phyloP scores from a whole-genome alignment of 768 basidiomycete genomes.

The Mycena vitilis region DNA sequence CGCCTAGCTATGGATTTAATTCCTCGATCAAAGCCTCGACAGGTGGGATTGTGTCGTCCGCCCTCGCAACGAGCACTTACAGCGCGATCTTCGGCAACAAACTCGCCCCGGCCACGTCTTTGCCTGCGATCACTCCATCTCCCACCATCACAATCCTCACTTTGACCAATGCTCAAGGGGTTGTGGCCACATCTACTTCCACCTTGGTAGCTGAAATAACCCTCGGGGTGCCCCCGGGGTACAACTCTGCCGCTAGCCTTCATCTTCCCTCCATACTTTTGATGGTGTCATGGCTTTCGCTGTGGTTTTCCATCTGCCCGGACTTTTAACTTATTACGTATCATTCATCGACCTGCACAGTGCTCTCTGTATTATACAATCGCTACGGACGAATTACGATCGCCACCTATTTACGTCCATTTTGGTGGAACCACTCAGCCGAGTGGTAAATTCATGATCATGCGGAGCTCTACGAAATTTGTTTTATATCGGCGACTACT shows the following conservation, averaged over 20 bases:
- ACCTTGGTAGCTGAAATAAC: constrained; percentile 59
- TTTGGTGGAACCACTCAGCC: too few relatives aligned
- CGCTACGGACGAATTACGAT: background rate
- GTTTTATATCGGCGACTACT: too few relatives aligned
- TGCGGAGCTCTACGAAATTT: too few relatives aligned
- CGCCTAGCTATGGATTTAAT: constrained; percentile 77
- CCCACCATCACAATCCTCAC: constrained; percentile 45
- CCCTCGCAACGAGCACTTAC: constrained; percentile 81
- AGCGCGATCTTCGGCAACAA: constrained; percentile 62
- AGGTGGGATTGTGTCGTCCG: constrained; percentile 68
- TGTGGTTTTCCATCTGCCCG: constrained; percentile 31
- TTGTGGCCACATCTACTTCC: constrained; percentile 64
- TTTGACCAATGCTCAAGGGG: constrained; percentile 66
- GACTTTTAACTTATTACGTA: constrained; percentile 35
- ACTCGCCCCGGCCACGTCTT: constrained; percentile 59
- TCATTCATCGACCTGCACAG: constrained; percentile 30
- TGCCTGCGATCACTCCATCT: constrained; percentile 53
- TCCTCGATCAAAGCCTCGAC: constrained; percentile 66
- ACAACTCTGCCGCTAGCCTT: constrained; percentile 47
- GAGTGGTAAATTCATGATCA: too few relatives aligned
- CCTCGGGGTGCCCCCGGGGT: constrained; percentile 76
- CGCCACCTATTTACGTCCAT: too few relatives aligned
- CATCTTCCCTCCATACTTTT: constrained; percentile 18
- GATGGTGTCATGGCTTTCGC: constrained; percentile 5
- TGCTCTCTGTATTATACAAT: constrained; percentile 21